phyloP scores from a whole-genome alignment of 371 early-diverging fungal genomes.

The Mortierella sp. region DNA sequence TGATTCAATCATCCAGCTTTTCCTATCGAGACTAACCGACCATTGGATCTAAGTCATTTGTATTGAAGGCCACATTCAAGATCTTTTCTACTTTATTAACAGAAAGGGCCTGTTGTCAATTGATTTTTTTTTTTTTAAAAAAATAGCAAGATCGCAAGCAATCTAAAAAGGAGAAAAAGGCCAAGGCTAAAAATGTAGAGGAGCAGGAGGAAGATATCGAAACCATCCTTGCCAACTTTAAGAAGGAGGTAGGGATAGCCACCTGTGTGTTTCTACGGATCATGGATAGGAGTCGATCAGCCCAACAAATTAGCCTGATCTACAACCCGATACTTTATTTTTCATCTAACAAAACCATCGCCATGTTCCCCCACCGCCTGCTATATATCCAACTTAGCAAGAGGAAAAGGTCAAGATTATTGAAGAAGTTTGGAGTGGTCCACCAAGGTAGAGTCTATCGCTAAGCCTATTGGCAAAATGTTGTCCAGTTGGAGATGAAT shows the following conservation, averaged over 20 bases:
- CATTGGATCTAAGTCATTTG: not conserved
- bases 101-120: too few species aligned
- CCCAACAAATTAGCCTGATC: too few species aligned
- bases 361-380: not conserved
- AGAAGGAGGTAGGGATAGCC: slow-evolving; percentile 53
- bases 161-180: slow-evolving; percentile 61
- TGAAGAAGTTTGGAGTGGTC: slow-evolving; percentile 61
- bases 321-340: too few species aligned
- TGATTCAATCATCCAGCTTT: not conserved
- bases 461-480: not conserved
- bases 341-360: too few species aligned
- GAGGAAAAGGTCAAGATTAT: slow-evolving; percentile 61
- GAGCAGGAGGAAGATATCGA: slow-evolving; percentile 77
- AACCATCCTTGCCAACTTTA: slow-evolving; percentile 66
- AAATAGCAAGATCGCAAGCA: slow-evolving; percentile 60
- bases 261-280: too few species aligned
- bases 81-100: not conserved
- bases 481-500: not conserved
- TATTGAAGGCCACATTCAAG: not conserved
- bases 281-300: too few species aligned
- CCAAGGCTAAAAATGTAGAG: slow-evolving; percentile 57
- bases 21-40: not conserved
- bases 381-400: slow-evolving; percentile 36
- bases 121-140: not conserved
- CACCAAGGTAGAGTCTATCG: slow-evolving; percentile 55